A percentile compares a stretch with the other conserved stretches of the same genome.
Evolutionary conservation across 495 filamentous ascomycete genomes (phyloP).

Genomic region (Aspergillus carlsbadensis): DNA sequence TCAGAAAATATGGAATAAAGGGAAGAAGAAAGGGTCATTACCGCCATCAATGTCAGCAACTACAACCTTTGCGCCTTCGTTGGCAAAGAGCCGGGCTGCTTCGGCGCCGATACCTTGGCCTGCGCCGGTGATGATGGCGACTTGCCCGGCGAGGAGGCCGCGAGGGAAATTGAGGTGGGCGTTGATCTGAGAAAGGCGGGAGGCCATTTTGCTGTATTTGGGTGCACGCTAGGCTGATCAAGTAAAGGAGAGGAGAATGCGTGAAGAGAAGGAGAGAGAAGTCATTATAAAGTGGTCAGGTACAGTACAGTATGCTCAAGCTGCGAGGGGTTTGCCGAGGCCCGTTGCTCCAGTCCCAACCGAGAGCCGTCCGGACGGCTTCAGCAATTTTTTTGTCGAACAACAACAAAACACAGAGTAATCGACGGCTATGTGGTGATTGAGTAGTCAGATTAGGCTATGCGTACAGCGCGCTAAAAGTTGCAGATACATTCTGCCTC

Average conservation of each 20-base stretch:
- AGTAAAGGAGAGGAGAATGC: conserved; percentile 17
- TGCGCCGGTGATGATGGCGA: conserved; percentile 83
- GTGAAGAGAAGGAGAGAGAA: conserved; percentile 9
- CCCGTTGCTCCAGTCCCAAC: not conserved
- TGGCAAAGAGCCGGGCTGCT: conserved; percentile 75
- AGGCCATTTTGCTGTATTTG: conserved; percentile 30
- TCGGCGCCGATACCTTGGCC: conserved; percentile 92
- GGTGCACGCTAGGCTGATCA: conserved; percentile 6
- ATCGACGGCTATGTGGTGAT: not conserved
- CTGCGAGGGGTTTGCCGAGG: conserved; percentile 7
- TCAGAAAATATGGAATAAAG: too few relatives aligned
- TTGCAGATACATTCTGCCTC: conserved; percentile 34
- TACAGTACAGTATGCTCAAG: not conserved
- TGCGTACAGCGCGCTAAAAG: not conserved
- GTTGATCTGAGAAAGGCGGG: conserved; percentile 66
- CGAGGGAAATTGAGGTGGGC: conserved; percentile 76
- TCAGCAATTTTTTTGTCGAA: not conserved
- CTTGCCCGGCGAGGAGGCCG: conserved; percentile 73
- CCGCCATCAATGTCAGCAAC: conserved; percentile 77
- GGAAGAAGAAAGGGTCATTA: conserved; percentile 31
- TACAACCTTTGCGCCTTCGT: conserved; percentile 81
- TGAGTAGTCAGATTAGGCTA: conserved; percentile 1
- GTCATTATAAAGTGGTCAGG: not conserved
- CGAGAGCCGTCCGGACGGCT: conserved; percentile 4
- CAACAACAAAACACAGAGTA: not conserved